Evolutionary conservation across 768 basidiomycete species (phyloP), one percentile per base, ranked within the genome.

Genomic region (Pluteus cervinus): DNA sequence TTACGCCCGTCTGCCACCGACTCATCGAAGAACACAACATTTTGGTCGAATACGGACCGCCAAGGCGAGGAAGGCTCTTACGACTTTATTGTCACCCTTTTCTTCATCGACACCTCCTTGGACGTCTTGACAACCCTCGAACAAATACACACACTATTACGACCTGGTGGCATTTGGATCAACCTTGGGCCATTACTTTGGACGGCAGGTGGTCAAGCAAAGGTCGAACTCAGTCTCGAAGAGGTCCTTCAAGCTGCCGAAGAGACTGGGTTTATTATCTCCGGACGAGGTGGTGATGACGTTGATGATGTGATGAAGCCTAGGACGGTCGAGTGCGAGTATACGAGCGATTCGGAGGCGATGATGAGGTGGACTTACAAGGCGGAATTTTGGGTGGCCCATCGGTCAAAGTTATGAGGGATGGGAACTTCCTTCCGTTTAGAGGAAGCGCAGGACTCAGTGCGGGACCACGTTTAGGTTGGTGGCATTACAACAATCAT

Each of bases 361-460:
- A 81, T 85, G 79, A 81, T 85, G 78, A 64, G 64, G 12, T 82
- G 78, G 77, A 62, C 77, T 5, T 84, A 82, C 51, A 62, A 68
- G 45, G 73, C 80, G 0, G 79, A 82, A 47, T 81, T 79, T 53
- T 84, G 79, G 79, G 71, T 76, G 3, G 78, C 76, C 1, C 62
- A 49, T 24, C 76, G 69, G 50, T 45, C 49, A 24, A 53, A 52
- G 33, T 51, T 35, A 44, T 14, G 21, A 26, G 2, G 11, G 24
- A 12, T 33, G 10, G 29, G 22, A n/a, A 5, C 17, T 11, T 37
- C 36, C 25, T 24, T 17, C 16, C 22, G 30, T 37, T 11, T 35
- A 20, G 16, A 18, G 28, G 33, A 29, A 36, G 26, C 29, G 41
- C 28, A n/a, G 33, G 36, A 24, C 28, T 31, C 35, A 34, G n/a